Evolutionary conservation across 306 rosid genomes (phyloP), one percentile per base, ranked within the genome.

Genomic region (Trichosanthes truncata): DNA sequence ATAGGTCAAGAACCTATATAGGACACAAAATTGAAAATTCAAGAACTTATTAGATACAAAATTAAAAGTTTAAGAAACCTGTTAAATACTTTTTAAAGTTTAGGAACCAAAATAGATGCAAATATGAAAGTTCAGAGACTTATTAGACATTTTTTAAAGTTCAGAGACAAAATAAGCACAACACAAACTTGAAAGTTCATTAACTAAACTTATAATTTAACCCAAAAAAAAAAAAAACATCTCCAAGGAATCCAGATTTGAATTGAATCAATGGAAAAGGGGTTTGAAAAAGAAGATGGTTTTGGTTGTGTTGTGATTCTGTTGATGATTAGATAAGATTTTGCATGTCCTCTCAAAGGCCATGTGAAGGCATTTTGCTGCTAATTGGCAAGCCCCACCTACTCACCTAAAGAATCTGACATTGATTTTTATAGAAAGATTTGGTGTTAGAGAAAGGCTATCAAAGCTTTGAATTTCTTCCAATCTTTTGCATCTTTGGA

Each of bases 401-500:
- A 12, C 76, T 45, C 76, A 45, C 56, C 76, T 71, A 43, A 71
- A 23, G 36, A 43, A 71, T 71, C 76, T 71, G 76, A 71, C 76
- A 71, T 71, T 71, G 76, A 71, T 68, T 68, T 68, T 38, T 40
- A 68, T 68, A 41, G 75, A 68, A 68, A 68, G 75, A 68, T 68
- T 68, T 41, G 75, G 52, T 40, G 75, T 66, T 60, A 60, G 11
- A 17, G 7, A 38, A 36, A 66, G 10, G 23, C 74, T 38, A 66
- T 66, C 35, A 68, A 67, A 69, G 53, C 52, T 41, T 69, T 41
- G 31, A 69, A 69, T 69, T 45, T 69, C 53, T 68, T 41, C 75
- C 48, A 36, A 63, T 63, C n/a, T 63, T 62, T 59, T 23, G 20
- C 68, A 62, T 31, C 11, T 31, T 63, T 62, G 69, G 69, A 62